Base-by-base conservation (phyloP, 768 basidiomycete species). In the Mycena haematopus region DNA sequence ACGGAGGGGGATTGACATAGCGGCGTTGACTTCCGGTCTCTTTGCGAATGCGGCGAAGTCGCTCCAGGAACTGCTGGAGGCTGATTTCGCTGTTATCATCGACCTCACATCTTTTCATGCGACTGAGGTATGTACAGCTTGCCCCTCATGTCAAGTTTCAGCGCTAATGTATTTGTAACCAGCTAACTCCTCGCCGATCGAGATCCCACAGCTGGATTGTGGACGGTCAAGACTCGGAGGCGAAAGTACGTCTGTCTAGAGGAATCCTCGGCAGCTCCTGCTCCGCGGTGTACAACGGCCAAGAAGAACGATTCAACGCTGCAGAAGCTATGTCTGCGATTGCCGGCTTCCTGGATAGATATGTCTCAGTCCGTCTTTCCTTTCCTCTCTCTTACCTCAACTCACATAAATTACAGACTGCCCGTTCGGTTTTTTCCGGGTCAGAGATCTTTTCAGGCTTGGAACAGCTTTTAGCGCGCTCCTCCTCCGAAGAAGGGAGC, bases 41-140 rank as follows among this genome's bases (percentile, higher is more conserved):
- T 60, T 52, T 19, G 42, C 53, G 2, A 38, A 31, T 11, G 63
- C 63, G 2, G 63, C 63, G 1, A 11, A 52, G 15, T 27, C 42
- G 31, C 44, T 65, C 14, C 52, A 53, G 2, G 53, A 60, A 1
- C 36, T 65, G 19, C 58, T 60, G 6, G 63, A 60, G 31, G 58
- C 55, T 14, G 63, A 65, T 51, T 52, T 60, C 24, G 63, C 57
- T 4, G 47, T 54, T 8, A 49, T 65, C 33, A 24, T 65, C 42
- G 52, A 65, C 29, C 47, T 65, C 27, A 29, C 25, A 2, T 21
- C 42, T 6, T 59, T 59, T 21, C 59, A 60, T 17, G 52, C 52
- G 7, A 45, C 52, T 2, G 19, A 59, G 51, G 58, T 38, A 46
- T 14, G 38, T 24, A 25, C 31, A 17, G 1, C 35, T 17, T 27